Conservation (phyloP, 306 rosid species). For the Luffa aegyptiaca region DNA sequence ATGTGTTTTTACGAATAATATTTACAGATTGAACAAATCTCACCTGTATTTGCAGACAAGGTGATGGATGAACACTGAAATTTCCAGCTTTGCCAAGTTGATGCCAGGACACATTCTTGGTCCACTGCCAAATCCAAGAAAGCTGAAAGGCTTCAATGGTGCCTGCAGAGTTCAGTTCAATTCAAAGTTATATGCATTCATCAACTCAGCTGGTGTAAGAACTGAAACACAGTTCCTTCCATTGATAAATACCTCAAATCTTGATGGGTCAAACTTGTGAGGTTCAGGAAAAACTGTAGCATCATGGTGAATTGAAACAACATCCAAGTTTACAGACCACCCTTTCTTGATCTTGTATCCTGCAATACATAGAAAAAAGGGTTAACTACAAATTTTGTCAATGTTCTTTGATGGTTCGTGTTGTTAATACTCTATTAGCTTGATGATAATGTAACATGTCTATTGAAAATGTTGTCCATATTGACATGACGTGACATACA, state of each 20-base stretch:
- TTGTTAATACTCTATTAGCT: neutral
- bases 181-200: neutral
- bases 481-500: neutral
- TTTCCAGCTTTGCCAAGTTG: slow-evolving; percentile 75
- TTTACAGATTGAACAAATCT: slow-evolving; percentile 6
- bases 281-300: slow-evolving; percentile 51
- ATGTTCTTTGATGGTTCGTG: too few species aligned
- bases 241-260: slow-evolving; percentile 52
- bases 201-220: neutral
- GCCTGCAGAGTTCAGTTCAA: slow-evolving; percentile 27
- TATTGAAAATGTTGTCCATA: neutral
- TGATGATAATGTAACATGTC: neutral
- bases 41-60: slow-evolving; percentile 71
- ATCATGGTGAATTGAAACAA: slow-evolving; percentile 81
- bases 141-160: slow-evolving; percentile 51
- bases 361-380: slow-evolving; percentile 13
- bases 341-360: slow-evolving; percentile 70
- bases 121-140: slow-evolving; percentile 82
- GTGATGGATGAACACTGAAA: slow-evolving; percentile 67
- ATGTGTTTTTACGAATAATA: neutral
- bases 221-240: neutral
- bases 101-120: slow-evolving; percentile 94
- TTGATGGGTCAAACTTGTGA: slow-evolving; percentile 56
- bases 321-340: slow-evolving; percentile 77
- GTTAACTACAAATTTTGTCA: neutral